Evolutionary conservation across 495 filamentous ascomycete species (phyloP).

Genomic region (Rhypophila decipiens): DNA sequence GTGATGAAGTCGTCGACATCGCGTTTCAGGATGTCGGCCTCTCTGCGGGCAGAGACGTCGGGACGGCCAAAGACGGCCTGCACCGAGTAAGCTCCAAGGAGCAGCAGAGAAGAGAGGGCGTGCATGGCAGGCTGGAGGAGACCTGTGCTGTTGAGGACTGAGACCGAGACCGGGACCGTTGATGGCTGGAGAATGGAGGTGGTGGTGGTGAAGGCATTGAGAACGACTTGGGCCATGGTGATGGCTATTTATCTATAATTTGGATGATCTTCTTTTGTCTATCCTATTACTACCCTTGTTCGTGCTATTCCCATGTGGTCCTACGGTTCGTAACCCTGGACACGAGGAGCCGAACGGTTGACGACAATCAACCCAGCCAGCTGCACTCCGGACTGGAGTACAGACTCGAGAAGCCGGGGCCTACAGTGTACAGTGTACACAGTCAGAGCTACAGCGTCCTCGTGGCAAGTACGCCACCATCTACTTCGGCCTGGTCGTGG

Average conservation of each 20-base stretch:
- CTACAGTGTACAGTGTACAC: no score
- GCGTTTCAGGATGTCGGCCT: constrained; percentile 36
- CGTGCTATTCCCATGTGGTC: no score
- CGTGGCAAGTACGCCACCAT: no score
- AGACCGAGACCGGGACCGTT: constrained; percentile 6
- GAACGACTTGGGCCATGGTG: no score
- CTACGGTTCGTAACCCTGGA: background rate
- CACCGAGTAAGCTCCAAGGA: constrained; percentile 41
- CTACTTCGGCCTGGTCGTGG: background rate
- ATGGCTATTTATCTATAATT: constrained; percentile 10
- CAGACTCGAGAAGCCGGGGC: background rate
- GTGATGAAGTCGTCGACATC: constrained; percentile 50
- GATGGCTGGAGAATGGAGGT: no score
- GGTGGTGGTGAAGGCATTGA: no score
- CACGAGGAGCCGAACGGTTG: background rate
- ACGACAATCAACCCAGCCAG: background rate
- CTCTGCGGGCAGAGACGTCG: constrained; percentile 25
- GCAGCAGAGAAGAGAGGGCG: constrained; percentile 36
- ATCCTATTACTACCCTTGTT: no score
- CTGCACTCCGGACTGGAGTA: background rate
- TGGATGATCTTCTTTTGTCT: no score
- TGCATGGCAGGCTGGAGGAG: constrained; percentile 39
- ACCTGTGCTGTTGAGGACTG: constrained; percentile 12
- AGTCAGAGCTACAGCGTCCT: no score
- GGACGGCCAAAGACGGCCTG: constrained; percentile 40